Base-by-base conservation (phyloP, 139 green algal species). In the Tetradesmus lagerheimii region DNA sequence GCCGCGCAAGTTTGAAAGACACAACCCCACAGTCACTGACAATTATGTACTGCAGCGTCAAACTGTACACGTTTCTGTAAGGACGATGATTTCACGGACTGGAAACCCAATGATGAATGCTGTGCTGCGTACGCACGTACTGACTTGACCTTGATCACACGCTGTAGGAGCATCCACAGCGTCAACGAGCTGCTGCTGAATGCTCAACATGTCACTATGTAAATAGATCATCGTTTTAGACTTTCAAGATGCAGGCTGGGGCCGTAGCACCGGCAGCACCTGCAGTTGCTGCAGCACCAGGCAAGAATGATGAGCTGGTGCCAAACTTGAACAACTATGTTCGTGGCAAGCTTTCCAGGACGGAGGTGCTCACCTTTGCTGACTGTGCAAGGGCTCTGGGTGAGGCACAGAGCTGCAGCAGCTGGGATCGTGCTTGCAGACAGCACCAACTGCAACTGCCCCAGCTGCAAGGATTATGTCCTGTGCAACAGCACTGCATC, bases 271-370 rank as follows among this genome's bases (percentile, higher is more conserved):
- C 67, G 9, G n/a, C 31, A 16, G 67, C 80, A 75, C 11, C 16
- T 86, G 53, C 47, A 35, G 53, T 23, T 18, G 4, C 57, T 16
- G 34, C 82, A 87, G 35, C 83, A 66, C 38, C 64, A 18, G 25
- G 29, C 11, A 88, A 64, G 64, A 80, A 27, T 41, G 83, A 88
- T 27, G 87, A 91, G 77, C 57, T 81, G 57, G 35, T 87, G 37
- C 78, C 78, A 14, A 91, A 66, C 37, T 25, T 91, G 39, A 91
- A 91, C 62, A 85, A 67, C 39, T 91, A 91, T 50, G 79, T 91
- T 12, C 87, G 87, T 4, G 87, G 35, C 25, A 91, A 86, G 78
- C 78, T 91, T 27, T 80, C 78, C 2, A 91, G 71, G 34, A 53
- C 78, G 15, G 86, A 90, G 45, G 47, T 86, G 4, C 41, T 87